Evolutionary conservation across 345 rosid genomes (phyloP).

Genomic region (Hibiscus tridactylites): DNA sequence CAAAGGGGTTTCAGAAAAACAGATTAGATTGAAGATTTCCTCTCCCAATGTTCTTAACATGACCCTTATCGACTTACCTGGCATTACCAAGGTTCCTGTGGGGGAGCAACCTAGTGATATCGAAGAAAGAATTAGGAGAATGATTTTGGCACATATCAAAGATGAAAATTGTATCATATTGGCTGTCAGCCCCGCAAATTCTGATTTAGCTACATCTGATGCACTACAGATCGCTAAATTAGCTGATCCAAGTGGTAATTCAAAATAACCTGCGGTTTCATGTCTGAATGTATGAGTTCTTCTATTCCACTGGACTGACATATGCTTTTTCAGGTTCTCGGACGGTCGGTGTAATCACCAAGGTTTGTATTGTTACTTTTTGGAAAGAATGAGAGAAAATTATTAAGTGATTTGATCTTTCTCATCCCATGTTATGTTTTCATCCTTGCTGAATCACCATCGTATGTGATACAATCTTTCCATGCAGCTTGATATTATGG

Average conservation of each 20-base stretch:
- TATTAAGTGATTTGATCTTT: background rate
- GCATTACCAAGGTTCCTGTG: constrained; percentile 65
- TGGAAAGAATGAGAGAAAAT: background rate
- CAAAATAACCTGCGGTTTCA: background rate
- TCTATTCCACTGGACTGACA: constrained; percentile 8
- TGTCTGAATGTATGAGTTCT: background rate
- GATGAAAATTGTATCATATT: constrained; percentile 47
- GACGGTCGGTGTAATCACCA: constrained; percentile 65
- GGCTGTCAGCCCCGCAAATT: constrained; percentile 66
- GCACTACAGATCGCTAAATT: constrained; percentile 59
- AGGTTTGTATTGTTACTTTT: constrained; percentile 30
- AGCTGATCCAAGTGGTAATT: constrained; percentile 55
- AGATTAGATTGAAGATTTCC: constrained; percentile 44
- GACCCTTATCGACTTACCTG: constrained; percentile 65
- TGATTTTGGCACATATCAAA: constrained; percentile 45
- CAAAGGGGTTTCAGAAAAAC: constrained; percentile 55
- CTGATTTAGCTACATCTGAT: constrained; percentile 72
- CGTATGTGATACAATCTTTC: background rate
- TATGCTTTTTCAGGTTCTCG: constrained; percentile 38
- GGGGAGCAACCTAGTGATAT: constrained; percentile 68
- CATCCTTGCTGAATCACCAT: background rate
- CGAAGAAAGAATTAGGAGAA: constrained; percentile 45
- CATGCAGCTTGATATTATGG: constrained; percentile 70
- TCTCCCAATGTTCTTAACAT: constrained; percentile 61
- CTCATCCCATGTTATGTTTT: background rate